Conservation (phyloP, 2,329 filamentous ascomycete species). For the Neobulgaria alba region DNA sequence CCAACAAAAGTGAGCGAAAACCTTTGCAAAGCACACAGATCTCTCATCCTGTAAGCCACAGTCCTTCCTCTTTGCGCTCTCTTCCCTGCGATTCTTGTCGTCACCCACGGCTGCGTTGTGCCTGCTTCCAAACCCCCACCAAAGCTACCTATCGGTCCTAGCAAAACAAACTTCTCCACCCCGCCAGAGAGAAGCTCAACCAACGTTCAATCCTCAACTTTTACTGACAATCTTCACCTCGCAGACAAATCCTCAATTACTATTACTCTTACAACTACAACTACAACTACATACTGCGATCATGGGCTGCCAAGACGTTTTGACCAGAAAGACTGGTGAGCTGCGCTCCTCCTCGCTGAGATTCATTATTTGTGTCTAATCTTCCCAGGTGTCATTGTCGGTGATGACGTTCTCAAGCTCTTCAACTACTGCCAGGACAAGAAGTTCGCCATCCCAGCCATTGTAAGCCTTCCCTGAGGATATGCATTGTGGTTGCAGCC, state of each 20-base stretch:
- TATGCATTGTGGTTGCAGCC: background rate
- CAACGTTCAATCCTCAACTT: conserved; percentile 1
- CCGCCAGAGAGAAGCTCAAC: background rate
- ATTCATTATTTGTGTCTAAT: background rate
- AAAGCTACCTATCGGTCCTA: too few species aligned
- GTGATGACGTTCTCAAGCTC: conserved; percentile 59
- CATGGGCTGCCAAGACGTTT: conserved; percentile 43
- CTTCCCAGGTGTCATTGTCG: conserved; percentile 44
- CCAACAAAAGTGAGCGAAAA: background rate
- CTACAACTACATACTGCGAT: conserved; percentile 12
- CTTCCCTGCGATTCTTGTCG: background rate
- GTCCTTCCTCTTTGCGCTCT: background rate
- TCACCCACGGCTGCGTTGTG: background rate
- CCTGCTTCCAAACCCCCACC: background rate
- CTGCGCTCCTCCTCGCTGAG: background rate
- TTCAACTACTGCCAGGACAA: conserved; percentile 88
- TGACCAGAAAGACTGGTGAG: conserved; percentile 50
- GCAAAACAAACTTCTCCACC: background rate
- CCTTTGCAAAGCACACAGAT: background rate
- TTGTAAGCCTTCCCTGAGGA: conserved; percentile 38
- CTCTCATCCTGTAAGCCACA: background rate
- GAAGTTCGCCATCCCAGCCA: conserved; percentile 79
- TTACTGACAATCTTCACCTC: conserved; percentile 8
- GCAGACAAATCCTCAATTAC: conserved; percentile 6
- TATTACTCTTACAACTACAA: conserved; percentile 2